A percentile compares a stretch with the other conserved stretches of the same genome.
phyloP scores from a whole-genome alignment of 371 early-diverging fungal species.

The Dichotomocladium elegans region DNA sequence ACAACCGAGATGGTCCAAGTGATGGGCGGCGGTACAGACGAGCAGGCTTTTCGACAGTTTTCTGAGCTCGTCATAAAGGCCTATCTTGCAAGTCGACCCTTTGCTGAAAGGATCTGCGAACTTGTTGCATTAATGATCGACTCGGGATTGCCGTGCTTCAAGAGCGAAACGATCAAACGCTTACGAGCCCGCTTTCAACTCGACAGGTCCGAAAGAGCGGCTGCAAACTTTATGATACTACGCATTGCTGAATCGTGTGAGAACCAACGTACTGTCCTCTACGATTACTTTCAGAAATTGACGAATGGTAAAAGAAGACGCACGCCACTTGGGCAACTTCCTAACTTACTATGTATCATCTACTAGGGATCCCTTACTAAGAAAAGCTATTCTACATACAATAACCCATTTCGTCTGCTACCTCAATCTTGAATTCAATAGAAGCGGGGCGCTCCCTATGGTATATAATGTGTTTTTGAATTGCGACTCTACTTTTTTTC shows the following conservation, averaged over 20 bases:
- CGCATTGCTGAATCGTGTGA: conserved; percentile 89
- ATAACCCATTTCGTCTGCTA: too few species aligned
- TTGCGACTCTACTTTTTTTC: too few species aligned
- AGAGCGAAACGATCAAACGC: conserved; percentile 85
- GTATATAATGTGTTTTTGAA: too few species aligned
- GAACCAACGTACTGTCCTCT: conserved; percentile 83
- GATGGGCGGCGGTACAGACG: conserved; percentile 86
- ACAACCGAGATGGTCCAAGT: conserved; percentile 98
- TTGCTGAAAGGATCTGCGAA: conserved; percentile 90
- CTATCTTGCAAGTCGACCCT: conserved; percentile 87
- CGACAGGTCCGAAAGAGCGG: conserved; percentile 86
- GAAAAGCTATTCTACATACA: too few species aligned
- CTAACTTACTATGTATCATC: too few species aligned
- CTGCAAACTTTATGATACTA: conserved; percentile 92
- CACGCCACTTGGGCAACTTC: too few species aligned
- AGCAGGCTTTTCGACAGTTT: conserved; percentile 85
- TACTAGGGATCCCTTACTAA: too few species aligned
- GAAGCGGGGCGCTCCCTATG: too few species aligned
- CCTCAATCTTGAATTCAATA: too few species aligned
- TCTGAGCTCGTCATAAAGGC: conserved; percentile 90
- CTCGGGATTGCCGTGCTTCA: conserved; percentile 98
- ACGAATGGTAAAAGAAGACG: conserved; percentile 80
- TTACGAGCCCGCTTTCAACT: conserved; percentile 89
- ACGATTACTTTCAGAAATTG: conserved; percentile 85
- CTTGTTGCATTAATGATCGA: conserved; percentile 92